Conservation (phyloP, 108 stramenopile species). For the Mayamaea pseudoterrestris region DNA sequence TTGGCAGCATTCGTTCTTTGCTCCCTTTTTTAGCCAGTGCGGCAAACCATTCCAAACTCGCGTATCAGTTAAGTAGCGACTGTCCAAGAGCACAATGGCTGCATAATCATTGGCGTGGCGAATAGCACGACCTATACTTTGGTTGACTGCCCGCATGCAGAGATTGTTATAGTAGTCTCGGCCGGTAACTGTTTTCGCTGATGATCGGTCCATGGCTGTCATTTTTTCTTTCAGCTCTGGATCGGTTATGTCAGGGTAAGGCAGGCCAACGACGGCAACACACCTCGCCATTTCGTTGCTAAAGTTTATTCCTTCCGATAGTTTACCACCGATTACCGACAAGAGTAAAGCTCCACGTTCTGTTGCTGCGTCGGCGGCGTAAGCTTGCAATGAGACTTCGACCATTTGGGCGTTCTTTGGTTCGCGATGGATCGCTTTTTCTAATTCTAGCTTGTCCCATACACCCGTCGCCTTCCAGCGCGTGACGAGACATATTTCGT, state of each 20-base stretch:
- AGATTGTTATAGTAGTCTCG: constrained; percentile 82
- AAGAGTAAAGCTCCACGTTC: constrained; percentile 76
- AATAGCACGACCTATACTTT: constrained; percentile 96
- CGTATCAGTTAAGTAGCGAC: constrained; percentile 58
- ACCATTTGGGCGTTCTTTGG: constrained; percentile 66
- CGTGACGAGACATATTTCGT: constrained; percentile 71
- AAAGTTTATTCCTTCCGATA: constrained; percentile 99
- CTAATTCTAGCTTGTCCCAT: constrained; percentile 43
- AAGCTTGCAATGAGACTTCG: constrained; percentile 57
- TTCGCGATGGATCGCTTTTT: constrained; percentile 61
- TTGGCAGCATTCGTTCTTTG: too few species aligned
- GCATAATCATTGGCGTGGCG: constrained; percentile 92
- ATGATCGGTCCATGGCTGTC: constrained; percentile 30
- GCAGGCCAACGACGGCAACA: constrained; percentile 94
- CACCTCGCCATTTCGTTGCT: constrained; percentile 90
- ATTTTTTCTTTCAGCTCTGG: constrained; percentile 91
- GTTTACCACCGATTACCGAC: constrained; percentile 94
- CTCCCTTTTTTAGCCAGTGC: constrained; percentile 51
- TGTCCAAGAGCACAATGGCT: constrained; percentile 80
- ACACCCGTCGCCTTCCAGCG: constrained; percentile 57
- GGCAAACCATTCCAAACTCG: constrained; percentile 63
- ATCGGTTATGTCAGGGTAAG: constrained; percentile 95
- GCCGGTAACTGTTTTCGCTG: constrained; percentile 21
- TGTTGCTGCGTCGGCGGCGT: constrained; percentile 35
- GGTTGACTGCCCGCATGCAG: constrained; percentile 97